Conservation (phyloP, 164 flowering plant genomes). For the Umbellularia californica region DNA sequence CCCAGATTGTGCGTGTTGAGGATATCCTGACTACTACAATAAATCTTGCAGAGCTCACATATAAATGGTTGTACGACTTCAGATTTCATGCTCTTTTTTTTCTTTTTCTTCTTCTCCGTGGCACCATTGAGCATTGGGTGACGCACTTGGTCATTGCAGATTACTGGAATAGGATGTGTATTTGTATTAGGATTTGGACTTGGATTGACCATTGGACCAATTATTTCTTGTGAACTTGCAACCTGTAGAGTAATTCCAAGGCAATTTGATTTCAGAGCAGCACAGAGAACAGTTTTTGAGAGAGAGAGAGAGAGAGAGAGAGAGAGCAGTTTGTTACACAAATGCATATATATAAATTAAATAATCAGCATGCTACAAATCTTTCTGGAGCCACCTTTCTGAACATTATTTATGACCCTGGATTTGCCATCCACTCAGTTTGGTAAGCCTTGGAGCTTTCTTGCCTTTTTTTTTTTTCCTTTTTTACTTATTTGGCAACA, state of each 20-base stretch:
- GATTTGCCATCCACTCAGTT: too few relatives aligned
- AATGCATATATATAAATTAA: too few relatives aligned
- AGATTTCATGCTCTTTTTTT: constrained; percentile 28
- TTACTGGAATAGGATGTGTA: not conserved
- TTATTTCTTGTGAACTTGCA: not conserved
- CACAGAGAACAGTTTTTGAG: too few relatives aligned
- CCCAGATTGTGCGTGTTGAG: constrained; percentile 51
- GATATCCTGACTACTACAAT: constrained; percentile 46
- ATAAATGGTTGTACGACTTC: constrained; percentile 40
- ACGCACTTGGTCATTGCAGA: not conserved
- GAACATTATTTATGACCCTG: too few relatives aligned
- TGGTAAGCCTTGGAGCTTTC: too few relatives aligned
- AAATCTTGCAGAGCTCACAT: constrained; percentile 59
- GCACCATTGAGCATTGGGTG: not conserved
- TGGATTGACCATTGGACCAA: not conserved
- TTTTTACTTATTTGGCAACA: too few relatives aligned
- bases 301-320: too few relatives aligned
- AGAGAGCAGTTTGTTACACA: too few relatives aligned
- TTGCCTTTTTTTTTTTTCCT: too few relatives aligned
- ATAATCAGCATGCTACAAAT: too few relatives aligned
- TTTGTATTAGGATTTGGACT: not conserved
- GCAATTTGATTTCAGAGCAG: too few relatives aligned
- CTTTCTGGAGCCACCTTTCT: too few relatives aligned
- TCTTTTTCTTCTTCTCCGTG: constrained; percentile 12
- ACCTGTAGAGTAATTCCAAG: not conserved